These are phyloP conservation scores for Aspergillus caelatus DNA, from an alignment of 2,329 filamentous ascomycete species.

Conservation along the genomic window DNA sequence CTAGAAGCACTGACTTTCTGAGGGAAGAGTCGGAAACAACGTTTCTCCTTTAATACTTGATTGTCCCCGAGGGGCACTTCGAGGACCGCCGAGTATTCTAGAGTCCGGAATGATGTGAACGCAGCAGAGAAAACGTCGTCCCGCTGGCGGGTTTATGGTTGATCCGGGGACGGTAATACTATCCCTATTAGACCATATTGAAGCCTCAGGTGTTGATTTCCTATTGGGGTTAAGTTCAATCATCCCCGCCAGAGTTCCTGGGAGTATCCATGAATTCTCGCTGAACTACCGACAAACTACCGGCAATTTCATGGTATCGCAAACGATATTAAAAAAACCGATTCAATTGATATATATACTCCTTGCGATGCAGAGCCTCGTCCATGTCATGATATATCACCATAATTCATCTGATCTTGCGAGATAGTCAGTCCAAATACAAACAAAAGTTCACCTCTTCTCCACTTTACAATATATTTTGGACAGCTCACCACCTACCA, in stretches of 20 bases:
- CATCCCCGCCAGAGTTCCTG: no score
- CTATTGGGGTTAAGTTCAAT: background rate
- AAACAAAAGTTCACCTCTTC: background rate
- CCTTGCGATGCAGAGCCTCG: background rate
- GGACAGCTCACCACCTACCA: background rate
- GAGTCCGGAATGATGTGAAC: slow-evolving; percentile 45
- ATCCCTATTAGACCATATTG: background rate
- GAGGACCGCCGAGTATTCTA: slow-evolving; percentile 48
- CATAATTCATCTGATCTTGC: background rate
- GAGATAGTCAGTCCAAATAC: background rate
- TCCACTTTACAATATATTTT: background rate
- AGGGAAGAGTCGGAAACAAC: slow-evolving; percentile 11
- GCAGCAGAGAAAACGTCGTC: slow-evolving; percentile 41
- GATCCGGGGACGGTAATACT: background rate
- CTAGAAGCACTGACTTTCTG: slow-evolving; percentile 12
- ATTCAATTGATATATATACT: background rate
- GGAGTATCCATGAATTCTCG: no score
- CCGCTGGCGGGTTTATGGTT: slow-evolving; percentile 19
- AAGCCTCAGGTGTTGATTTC: background rate
- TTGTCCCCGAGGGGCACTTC: slow-evolving; percentile 38
- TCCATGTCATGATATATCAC: background rate
- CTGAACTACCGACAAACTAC: background rate
- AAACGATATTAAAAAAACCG: background rate
- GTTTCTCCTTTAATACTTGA: slow-evolving; percentile 26
- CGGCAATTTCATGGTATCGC: background rate